These are phyloP conservation scores for Royoungia palumana DNA, from an alignment of 768 basidiomycete genomes.

Conservation along the genomic window DNA sequence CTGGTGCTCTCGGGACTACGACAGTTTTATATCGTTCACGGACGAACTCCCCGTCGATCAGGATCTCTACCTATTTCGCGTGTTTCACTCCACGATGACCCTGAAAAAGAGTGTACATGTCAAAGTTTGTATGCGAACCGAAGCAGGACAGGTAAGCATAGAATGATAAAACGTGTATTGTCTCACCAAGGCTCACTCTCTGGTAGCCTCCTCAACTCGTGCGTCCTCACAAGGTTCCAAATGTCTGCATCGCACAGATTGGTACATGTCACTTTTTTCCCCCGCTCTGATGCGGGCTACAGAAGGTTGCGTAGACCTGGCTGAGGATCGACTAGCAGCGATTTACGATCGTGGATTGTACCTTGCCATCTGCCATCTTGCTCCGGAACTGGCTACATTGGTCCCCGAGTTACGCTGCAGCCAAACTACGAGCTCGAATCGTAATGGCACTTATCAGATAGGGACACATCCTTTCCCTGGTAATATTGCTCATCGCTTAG, in stretches of 20 bases:
- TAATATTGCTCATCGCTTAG: background rate
- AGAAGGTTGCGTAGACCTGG: background rate
- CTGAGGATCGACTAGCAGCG: background rate
- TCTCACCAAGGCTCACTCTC: no score
- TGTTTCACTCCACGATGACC: background rate
- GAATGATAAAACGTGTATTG: no score
- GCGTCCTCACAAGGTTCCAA: slow-evolving; percentile 1
- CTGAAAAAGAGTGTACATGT: background rate
- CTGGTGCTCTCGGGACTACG: background rate
- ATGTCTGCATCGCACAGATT: slow-evolving; percentile 4
- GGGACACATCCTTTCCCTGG: slow-evolving; percentile 2
- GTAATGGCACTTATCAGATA: background rate
- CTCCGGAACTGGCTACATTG: slow-evolving; percentile 5
- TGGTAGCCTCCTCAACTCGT: background rate
- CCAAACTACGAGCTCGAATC: background rate
- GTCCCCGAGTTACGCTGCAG: slow-evolving; percentile 1
- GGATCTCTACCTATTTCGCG: background rate
- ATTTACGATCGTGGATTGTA: background rate
- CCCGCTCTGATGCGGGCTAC: background rate
- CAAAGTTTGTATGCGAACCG: background rate
- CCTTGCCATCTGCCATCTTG: background rate
- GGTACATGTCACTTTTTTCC: slow-evolving; percentile 1
- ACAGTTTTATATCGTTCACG: background rate
- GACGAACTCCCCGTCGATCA: background rate
- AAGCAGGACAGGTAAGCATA: background rate